Evolutionary conservation across 768 basidiomycete species (phyloP), one percentile per base, ranked within the genome.

Genomic region (Chlorophyllum brunneum): DNA sequence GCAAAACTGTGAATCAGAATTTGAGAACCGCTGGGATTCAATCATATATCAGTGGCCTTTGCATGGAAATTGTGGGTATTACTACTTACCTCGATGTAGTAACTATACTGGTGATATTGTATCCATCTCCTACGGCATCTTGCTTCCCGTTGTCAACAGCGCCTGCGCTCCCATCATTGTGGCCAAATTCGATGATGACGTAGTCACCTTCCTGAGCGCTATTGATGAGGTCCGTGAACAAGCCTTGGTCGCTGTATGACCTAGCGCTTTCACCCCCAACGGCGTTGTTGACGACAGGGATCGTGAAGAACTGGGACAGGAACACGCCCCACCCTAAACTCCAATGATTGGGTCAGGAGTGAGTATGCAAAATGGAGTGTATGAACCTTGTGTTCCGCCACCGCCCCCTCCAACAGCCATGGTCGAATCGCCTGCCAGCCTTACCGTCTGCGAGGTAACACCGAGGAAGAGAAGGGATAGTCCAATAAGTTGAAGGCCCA

Each of bases 171-270:
- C 69, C 71, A 56, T 77, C 77, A 56, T 78, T 79, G 56, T 78
- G 77, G 4, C 76, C 77, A 45, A 79, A 76, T 55, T 73, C 70
- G 38, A 76, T 72, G 48, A 77, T 61, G 23, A 73, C 75, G 59
- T 69, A 74, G 55, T 75, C 73, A n/a, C 72, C 73, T 27, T 59
- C 51, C 51, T 70, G 67, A 6, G 63, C 70, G 2, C 64, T 67
- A 59, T 72, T 70, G 54, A 71, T 67, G 29, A 77, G 58, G 10
- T 66, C 66, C 9, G 67, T 67, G 60, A 79, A 79, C 8, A 70
- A 65, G 27, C 76, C 77, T 56, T 77, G 72, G 23, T 76, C 74
- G 10, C 72, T 75, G 55, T 68, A 80, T 36, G 73, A 75, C 31
- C 78, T 67, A 2, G 78, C 72, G 46, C 70, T 73, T 11, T 71